Conservation (phyloP, 139 green algal genomes). For the Yamagishiella unicocca region DNA sequence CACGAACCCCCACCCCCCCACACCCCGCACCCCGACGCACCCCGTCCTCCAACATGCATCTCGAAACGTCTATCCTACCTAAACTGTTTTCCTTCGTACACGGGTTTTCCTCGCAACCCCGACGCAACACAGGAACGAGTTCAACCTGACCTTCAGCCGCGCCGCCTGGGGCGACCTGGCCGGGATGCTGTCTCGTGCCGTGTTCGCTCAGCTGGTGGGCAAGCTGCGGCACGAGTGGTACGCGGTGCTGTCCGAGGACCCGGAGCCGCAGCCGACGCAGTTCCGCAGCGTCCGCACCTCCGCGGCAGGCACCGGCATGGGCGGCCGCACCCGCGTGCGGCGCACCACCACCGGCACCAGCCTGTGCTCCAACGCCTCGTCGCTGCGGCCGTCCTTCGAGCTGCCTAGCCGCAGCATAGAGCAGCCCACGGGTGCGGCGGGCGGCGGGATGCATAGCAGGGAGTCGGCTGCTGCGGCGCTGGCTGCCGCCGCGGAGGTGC, state of each 20-base stretch:
- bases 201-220: slow-evolving; percentile 46
- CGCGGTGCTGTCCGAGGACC: slow-evolving; percentile 26
- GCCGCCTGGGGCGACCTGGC: slow-evolving; percentile 51
- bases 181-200: slow-evolving; percentile 39
- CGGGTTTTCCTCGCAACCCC: no score
- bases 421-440: not conserved
- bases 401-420: slow-evolving; percentile 3
- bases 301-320: not conserved
- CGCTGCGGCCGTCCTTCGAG: slow-evolving; percentile 36
- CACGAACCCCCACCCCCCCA: no score
- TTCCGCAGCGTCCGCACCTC: not conserved
- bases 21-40: no score
- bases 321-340: not conserved
- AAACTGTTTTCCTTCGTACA: no score
- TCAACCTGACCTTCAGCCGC: slow-evolving; percentile 49
- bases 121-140: slow-evolving; percentile 49
- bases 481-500: slow-evolving; percentile 24
- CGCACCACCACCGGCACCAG: slow-evolving; percentile 20
- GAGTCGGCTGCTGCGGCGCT: not conserved
- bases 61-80: no score
- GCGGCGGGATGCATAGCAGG: not conserved
- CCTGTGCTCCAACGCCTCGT: not conserved
- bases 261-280: not conserved
- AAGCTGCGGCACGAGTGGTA: slow-evolving; percentile 48
- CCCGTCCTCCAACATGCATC: no score